These are phyloP conservation scores for Kodamaea fukazawae DNA, from an alignment of 805 yeast species.

Conservation along the genomic window DNA sequence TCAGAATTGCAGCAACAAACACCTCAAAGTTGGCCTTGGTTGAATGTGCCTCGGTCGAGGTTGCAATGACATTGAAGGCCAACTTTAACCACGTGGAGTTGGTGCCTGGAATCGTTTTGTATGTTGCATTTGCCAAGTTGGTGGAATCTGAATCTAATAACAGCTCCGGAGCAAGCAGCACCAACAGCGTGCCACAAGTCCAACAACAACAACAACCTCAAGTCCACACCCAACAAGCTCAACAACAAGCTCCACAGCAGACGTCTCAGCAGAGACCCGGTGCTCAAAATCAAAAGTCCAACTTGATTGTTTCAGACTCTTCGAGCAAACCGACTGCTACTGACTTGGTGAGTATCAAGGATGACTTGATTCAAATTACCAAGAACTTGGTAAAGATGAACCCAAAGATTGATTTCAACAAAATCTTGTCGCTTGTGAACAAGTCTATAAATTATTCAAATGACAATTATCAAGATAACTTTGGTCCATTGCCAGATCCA, in stretches of 20 bases:
- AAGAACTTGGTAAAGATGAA: slow-evolving; percentile 16
- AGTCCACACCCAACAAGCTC: neutral
- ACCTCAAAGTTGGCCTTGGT: slow-evolving; percentile 44
- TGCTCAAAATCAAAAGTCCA: slow-evolving; percentile 5
- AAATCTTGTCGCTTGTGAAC: slow-evolving; percentile 46
- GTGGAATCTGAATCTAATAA: slow-evolving; percentile 21
- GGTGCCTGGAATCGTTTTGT: slow-evolving; percentile 70
- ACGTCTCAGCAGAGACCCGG: neutral
- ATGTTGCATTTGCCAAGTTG: slow-evolving; percentile 83
- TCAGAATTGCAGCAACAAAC: slow-evolving; percentile 30
- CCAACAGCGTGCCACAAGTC: slow-evolving; percentile 1
- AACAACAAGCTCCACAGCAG: neutral
- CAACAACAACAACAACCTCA: slow-evolving; percentile 4
- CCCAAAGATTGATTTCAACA: slow-evolving; percentile 28
- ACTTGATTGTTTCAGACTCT: slow-evolving; percentile 7
- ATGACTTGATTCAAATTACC: slow-evolving; percentile 19
- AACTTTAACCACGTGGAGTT: slow-evolving; percentile 79
- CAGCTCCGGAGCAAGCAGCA: neutral
- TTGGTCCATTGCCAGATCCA: slow-evolving; percentile 79
- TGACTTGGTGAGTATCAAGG: slow-evolving; percentile 23
- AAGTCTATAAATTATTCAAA: slow-evolving; percentile 37
- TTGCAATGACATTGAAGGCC: slow-evolving; percentile 77
- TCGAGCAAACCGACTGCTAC: slow-evolving; percentile 17
- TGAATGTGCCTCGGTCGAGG: slow-evolving; percentile 68
- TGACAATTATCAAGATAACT: slow-evolving; percentile 48